Evolutionary conservation across 345 rosid species (phyloP).

Genomic region (Bruguiera sexangula): DNA sequence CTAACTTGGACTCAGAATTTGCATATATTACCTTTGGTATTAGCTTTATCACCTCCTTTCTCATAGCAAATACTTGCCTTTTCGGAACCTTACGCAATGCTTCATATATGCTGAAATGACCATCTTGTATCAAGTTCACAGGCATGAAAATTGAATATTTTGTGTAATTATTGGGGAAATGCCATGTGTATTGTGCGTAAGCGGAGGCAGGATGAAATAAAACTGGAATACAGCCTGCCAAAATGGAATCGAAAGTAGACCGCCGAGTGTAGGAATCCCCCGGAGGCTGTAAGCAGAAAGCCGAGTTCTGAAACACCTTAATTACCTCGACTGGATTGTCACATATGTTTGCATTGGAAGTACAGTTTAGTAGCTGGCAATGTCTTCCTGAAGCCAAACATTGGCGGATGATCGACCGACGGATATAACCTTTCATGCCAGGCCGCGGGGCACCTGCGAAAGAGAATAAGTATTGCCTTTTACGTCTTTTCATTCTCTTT

Average conservation of each 20-base stretch:
- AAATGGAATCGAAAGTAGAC: not conserved
- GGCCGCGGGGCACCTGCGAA: not conserved
- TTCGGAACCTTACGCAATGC: not conserved
- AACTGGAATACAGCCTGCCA: slow-evolving; percentile 4
- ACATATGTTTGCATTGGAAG: not conserved
- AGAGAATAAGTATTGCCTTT: not conserved
- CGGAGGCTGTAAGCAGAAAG: slow-evolving; percentile 3
- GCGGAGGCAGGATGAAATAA: not conserved
- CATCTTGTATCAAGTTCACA: not conserved
- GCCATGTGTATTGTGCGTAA: not conserved
- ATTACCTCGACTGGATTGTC: not conserved
- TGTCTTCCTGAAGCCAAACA: not conserved
- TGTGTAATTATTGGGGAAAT: not conserved
- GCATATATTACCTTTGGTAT: slow-evolving; percentile 3
- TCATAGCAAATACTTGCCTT: not conserved
- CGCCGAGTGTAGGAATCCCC: slow-evolving; percentile 1
- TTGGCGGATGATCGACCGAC: not conserved
- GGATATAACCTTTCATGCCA: not conserved
- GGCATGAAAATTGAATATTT: not conserved
- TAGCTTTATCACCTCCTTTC: not conserved
- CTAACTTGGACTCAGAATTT: not conserved
- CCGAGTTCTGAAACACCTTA: not conserved
- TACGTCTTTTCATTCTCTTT: not conserved
- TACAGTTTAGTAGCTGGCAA: not conserved
- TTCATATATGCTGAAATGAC: not conserved